These are phyloP conservation scores for Lentinula novae-zelandiae DNA, from an alignment of 1,284 basidiomycete genomes.

Conservation along the genomic window DNA sequence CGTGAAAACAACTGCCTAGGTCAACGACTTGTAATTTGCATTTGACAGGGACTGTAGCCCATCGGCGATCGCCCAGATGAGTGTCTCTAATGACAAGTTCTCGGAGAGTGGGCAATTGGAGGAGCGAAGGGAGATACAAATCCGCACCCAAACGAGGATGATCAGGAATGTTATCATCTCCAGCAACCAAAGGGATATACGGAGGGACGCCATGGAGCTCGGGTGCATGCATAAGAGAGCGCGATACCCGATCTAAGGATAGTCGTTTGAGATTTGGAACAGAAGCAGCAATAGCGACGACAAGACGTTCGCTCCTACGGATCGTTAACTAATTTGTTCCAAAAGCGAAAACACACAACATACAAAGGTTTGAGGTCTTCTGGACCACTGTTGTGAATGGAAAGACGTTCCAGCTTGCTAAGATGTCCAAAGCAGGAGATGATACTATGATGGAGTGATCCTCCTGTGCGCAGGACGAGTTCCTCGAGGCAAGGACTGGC, in stretches of 20 bases:
- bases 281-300: slow-evolving; percentile 64
- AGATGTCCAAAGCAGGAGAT: slow-evolving; percentile 53
- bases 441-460: slow-evolving; percentile 46
- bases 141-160: slow-evolving; percentile 53
- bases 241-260: slow-evolving; percentile 58
- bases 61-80: slow-evolving; percentile 61
- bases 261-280: slow-evolving; percentile 53
- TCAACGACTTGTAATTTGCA: slow-evolving; percentile 57
- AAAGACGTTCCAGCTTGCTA: slow-evolving; percentile 40
- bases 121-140: slow-evolving; percentile 60
- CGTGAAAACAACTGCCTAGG: slow-evolving; percentile 55
- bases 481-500: slow-evolving; percentile 44
- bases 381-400: slow-evolving; percentile 50
- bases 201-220: slow-evolving; percentile 50
- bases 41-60: slow-evolving; percentile 42
- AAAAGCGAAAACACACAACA: slow-evolving; percentile 26
- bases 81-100: slow-evolving; percentile 66
- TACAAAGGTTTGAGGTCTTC: slow-evolving; percentile 57
- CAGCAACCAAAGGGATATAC: slow-evolving; percentile 52
- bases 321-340: slow-evolving; percentile 16
- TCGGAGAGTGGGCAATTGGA: slow-evolving; percentile 56
- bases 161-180: slow-evolving; percentile 56
- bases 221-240: slow-evolving; percentile 57
- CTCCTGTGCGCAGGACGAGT: slow-evolving; percentile 50
- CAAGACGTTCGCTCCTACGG: slow-evolving; percentile 64